Percentiles rank a stretch among this genome's conserved stretches.
phyloP scores from a whole-genome alignment of 495 filamentous ascomycete species.

The Astrothelium subdiscretum region DNA sequence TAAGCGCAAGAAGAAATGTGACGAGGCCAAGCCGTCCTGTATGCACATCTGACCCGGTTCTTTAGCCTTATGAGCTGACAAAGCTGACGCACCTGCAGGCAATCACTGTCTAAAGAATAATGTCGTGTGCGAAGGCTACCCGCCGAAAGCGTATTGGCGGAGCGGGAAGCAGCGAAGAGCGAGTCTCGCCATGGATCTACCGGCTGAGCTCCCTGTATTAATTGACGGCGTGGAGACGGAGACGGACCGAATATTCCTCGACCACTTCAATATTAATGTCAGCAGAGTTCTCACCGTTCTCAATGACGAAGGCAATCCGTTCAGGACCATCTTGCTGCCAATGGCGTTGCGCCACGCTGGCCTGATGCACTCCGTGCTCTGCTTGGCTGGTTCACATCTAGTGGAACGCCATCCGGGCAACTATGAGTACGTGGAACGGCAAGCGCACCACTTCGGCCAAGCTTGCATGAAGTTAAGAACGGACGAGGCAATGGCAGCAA shows the following conservation, averaged over 20 bases:
- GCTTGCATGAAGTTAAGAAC: slow-evolving; percentile 47
- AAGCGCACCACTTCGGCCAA: slow-evolving; percentile 47
- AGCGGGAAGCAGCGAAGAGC: slow-evolving; percentile 52
- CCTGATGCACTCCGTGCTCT: slow-evolving; percentile 87
- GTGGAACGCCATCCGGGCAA: slow-evolving; percentile 34
- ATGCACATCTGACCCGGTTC: slow-evolving; percentile 26
- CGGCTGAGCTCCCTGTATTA: slow-evolving; percentile 60
- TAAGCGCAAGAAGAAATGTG: slow-evolving; percentile 92
- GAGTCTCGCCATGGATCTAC: slow-evolving; percentile 13
- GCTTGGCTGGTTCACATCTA: slow-evolving; percentile 73
- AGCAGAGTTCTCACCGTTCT: slow-evolving; percentile 74
- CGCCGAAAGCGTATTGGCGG: slow-evolving; percentile 78
- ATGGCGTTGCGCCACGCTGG: slow-evolving; percentile 75
- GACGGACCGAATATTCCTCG: slow-evolving; percentile 70
- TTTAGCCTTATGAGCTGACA: slow-evolving; percentile 3
- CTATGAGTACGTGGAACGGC: slow-evolving; percentile 26
- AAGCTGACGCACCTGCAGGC: slow-evolving; percentile 34
- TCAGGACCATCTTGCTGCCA: slow-evolving; percentile 77
- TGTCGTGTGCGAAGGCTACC: slow-evolving; percentile 85
- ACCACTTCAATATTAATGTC: slow-evolving; percentile 74
- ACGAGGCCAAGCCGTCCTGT: slow-evolving; percentile 84
- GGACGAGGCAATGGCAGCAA: slow-evolving; percentile 28
- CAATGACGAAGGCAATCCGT: slow-evolving; percentile 76
- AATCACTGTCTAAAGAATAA: slow-evolving; percentile 91
- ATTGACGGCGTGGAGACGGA: slow-evolving; percentile 81